Percentiles rank a stretch among this genome's conserved stretches.
phyloP scores from a whole-genome alignment of 306 rosid species.

The Hippophae rhamnoides region DNA sequence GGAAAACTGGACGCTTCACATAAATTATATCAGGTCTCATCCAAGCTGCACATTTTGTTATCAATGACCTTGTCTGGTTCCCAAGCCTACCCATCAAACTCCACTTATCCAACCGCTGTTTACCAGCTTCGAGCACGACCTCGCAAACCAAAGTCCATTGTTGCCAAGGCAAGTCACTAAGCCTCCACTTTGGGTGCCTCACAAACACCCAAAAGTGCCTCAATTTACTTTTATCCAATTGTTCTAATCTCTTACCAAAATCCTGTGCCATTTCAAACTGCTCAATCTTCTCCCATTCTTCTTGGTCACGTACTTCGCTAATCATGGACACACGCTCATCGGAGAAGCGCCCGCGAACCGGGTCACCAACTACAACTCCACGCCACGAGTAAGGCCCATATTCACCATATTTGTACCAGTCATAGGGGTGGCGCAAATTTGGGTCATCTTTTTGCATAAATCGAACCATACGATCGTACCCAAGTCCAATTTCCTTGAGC shows the following conservation, averaged over 20 bases:
- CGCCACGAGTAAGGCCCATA: slow-evolving; percentile 86
- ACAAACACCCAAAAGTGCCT: slow-evolving; percentile 73
- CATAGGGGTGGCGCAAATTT: slow-evolving; percentile 63
- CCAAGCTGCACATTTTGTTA: slow-evolving; percentile 83
- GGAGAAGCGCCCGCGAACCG: slow-evolving; percentile 54
- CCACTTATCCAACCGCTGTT: slow-evolving; percentile 90
- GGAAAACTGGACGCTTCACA: slow-evolving; percentile 75
- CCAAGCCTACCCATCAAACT: slow-evolving; percentile 90
- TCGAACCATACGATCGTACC: slow-evolving; percentile 75
- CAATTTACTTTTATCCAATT: slow-evolving; percentile 45
- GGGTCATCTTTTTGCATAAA: slow-evolving; percentile 93
- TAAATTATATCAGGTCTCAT: slow-evolving; percentile 84
- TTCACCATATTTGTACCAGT: slow-evolving; percentile 90
- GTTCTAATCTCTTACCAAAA: slow-evolving; percentile 47
- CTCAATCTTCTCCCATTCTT: slow-evolving; percentile 89
- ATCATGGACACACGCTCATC: slow-evolving; percentile 75
- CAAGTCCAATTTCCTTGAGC: slow-evolving; percentile 75
- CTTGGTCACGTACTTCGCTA: slow-evolving; percentile 62
- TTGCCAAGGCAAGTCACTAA: slow-evolving; percentile 73
- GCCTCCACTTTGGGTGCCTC: slow-evolving; percentile 73
- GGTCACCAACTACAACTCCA: slow-evolving; percentile 79
- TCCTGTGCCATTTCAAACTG: slow-evolving; percentile 65
- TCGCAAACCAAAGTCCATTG: slow-evolving; percentile 83
- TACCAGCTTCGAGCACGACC: slow-evolving; percentile 68
- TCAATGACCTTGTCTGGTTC: slow-evolving; percentile 49